Evolutionary conservation across 1,139 yeast species (phyloP).

Genomic region (Suhomyces terraborum): DNA sequence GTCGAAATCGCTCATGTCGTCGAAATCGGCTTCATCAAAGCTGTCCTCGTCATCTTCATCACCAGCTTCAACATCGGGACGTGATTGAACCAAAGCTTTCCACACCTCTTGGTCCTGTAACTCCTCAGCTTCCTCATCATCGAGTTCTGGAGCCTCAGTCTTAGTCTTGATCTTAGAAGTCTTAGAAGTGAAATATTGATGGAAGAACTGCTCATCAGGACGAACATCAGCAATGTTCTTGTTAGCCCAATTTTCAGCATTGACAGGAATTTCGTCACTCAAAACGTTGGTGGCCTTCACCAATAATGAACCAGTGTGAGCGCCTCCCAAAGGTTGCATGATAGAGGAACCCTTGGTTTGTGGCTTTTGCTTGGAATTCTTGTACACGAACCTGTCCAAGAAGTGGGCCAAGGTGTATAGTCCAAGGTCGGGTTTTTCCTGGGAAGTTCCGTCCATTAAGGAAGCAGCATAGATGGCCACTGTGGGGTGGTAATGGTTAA

Average conservation of each 20-base stretch:
- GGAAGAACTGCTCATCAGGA: slow-evolving; percentile 89
- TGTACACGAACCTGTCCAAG: slow-evolving; percentile 92
- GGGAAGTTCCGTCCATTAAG: slow-evolving; percentile 46
- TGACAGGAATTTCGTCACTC: slow-evolving; percentile 61
- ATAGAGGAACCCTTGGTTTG: slow-evolving; percentile 79
- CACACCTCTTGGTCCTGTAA: slow-evolving; percentile 81
- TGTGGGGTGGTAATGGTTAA: slow-evolving; percentile 90
- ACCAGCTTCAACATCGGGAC: slow-evolving; percentile 72
- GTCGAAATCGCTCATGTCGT: slow-evolving; percentile 30
- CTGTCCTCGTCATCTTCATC: slow-evolving; percentile 51
- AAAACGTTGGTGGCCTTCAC: slow-evolving; percentile 63
- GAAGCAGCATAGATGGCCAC: slow-evolving; percentile 78
- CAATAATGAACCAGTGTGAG: slow-evolving; percentile 73
- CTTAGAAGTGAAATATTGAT: slow-evolving; percentile 78
- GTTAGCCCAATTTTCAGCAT: slow-evolving; percentile 79
- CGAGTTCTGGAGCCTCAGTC: slow-evolving; percentile 24
- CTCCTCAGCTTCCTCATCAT: slow-evolving; percentile 48
- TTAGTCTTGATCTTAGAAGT: slow-evolving; percentile 47
- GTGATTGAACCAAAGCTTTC: slow-evolving; percentile 83
- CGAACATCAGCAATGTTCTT: slow-evolving; percentile 65
- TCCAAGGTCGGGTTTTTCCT: slow-evolving; percentile 83
- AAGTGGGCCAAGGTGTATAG: slow-evolving; percentile 86
- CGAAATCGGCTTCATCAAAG: slow-evolving; percentile 52
- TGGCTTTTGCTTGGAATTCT: slow-evolving; percentile 82
- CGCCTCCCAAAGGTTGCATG: slow-evolving; percentile 97